phyloP scores from a whole-genome alignment of 257 asterid species.

The Nicotiana benthamiana region DNA sequence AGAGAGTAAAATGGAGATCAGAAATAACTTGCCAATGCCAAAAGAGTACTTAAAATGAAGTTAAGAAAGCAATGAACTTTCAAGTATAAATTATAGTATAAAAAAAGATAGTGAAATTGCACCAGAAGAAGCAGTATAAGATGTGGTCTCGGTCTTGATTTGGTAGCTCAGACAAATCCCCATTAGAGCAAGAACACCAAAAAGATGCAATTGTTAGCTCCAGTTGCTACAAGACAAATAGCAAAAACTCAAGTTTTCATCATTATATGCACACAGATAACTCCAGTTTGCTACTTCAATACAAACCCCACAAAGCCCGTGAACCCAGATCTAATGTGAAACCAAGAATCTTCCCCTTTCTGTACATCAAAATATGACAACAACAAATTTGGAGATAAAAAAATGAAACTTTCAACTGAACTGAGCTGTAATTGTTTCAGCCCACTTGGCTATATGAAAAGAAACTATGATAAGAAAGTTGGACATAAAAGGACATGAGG shows the following conservation, averaged over 20 bases:
- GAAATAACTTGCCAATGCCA: not conserved
- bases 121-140: conserved; percentile 49
- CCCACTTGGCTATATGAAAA: not conserved
- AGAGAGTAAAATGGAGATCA: not conserved
- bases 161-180: conserved; percentile 87
- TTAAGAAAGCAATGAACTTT: not conserved
- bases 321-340: conserved; percentile 51
- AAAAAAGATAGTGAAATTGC: not conserved
- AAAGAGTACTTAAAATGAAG: too few relatives aligned
- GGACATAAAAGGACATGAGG: not conserved
- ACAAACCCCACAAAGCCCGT: conserved; percentile 7
- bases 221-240: conserved; percentile 14
- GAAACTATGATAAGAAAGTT: not conserved
- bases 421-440: not conserved
- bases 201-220: not conserved
- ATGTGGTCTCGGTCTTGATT: conserved; percentile 65
- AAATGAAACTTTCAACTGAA: not conserved
- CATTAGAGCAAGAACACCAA: conserved; percentile 31
- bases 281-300: not conserved
- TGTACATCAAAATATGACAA: not conserved
- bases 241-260: conserved; percentile 24
- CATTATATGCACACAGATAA: conserved; percentile 9
- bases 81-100: not conserved
- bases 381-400: not conserved
- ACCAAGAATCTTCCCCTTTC: conserved; percentile 14